Percentiles rank a stretch among this genome's conserved stretches.
phyloP scores from a whole-genome alignment of 768 basidiomycete species.

The Collybia nuda region DNA sequence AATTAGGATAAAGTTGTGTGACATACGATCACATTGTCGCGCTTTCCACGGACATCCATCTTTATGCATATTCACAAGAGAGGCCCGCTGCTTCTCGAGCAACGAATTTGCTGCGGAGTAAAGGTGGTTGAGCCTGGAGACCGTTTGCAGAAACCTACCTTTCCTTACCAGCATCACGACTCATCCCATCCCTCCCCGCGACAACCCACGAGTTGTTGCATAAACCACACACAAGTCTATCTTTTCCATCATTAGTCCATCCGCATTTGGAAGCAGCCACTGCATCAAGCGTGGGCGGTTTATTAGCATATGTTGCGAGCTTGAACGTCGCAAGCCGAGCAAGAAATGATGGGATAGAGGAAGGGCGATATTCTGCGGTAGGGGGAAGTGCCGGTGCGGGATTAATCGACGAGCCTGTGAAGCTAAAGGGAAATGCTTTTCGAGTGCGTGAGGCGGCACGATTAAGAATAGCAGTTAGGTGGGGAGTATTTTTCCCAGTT shows the following conservation, averaged over 20 bases:
- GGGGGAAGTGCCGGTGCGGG: conserved; percentile 29
- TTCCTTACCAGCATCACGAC: conserved; percentile 70
- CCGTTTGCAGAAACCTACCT: conserved; percentile 22
- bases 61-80: conserved; percentile 73
- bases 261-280: conserved; percentile 82
- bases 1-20: not conserved
- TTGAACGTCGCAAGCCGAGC: conserved; percentile 76
- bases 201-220: conserved; percentile 77
- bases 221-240: conserved; percentile 71
- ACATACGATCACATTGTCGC: conserved; percentile 77
- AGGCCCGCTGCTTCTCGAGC: conserved; percentile 69
- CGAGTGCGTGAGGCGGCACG: conserved; percentile 60
- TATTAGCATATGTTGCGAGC: conserved; percentile 77
- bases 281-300: conserved; percentile 70
- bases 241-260: conserved; percentile 84
- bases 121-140: not conserved
- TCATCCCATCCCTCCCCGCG: conserved; percentile 68
- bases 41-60: conserved; percentile 83
- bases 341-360: conserved; percentile 72
- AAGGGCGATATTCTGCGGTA: conserved; percentile 72
- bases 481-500: conserved; percentile 61
- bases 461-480: conserved; percentile 69
- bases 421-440: conserved; percentile 47
- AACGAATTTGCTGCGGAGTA: conserved; percentile 55
- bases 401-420: conserved; percentile 27